Evolutionary conservation across 805 yeast species (phyloP).

Genomic region (Komagataella populi): DNA sequence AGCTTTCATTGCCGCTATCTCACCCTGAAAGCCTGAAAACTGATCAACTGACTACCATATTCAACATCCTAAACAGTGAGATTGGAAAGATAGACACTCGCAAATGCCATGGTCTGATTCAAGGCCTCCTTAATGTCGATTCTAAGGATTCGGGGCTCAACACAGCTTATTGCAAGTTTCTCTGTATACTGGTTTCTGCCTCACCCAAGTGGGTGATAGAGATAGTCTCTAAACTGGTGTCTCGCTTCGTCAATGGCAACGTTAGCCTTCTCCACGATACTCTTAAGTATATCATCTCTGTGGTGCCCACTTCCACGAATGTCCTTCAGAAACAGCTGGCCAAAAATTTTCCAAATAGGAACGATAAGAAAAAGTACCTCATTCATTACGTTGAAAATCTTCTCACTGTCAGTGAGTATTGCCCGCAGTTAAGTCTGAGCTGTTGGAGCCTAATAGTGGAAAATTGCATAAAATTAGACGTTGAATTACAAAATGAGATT

Average conservation of each 20-base stretch:
- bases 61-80: slow-evolving; percentile 48
- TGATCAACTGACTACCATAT: slow-evolving; percentile 37
- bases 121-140: slow-evolving; percentile 45
- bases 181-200: slow-evolving; percentile 68
- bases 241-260: slow-evolving; percentile 32
- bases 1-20: slow-evolving; percentile 36
- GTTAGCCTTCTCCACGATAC: slow-evolving; percentile 46
- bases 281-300: slow-evolving; percentile 46
- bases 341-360: slow-evolving; percentile 68
- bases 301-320: slow-evolving; percentile 73
- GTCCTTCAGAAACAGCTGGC: slow-evolving; percentile 45
- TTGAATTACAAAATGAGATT: slow-evolving; percentile 77
- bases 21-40: slow-evolving; percentile 41
- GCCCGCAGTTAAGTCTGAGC: slow-evolving; percentile 59
- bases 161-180: slow-evolving; percentile 51
- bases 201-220: slow-evolving; percentile 86
- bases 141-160: slow-evolving; percentile 19
- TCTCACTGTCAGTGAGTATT: slow-evolving; percentile 46
- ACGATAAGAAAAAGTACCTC: slow-evolving; percentile 37
- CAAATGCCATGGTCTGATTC: slow-evolving; percentile 36
- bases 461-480: slow-evolving; percentile 75
- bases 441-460: slow-evolving; percentile 77
- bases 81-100: slow-evolving; percentile 54
- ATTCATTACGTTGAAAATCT: slow-evolving; percentile 57
- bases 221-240: slow-evolving; percentile 55